These are phyloP conservation scores for Phytophthora chlamydospora DNA, from an alignment of 352 stramenopile genomes.

Conservation along the genomic window DNA sequence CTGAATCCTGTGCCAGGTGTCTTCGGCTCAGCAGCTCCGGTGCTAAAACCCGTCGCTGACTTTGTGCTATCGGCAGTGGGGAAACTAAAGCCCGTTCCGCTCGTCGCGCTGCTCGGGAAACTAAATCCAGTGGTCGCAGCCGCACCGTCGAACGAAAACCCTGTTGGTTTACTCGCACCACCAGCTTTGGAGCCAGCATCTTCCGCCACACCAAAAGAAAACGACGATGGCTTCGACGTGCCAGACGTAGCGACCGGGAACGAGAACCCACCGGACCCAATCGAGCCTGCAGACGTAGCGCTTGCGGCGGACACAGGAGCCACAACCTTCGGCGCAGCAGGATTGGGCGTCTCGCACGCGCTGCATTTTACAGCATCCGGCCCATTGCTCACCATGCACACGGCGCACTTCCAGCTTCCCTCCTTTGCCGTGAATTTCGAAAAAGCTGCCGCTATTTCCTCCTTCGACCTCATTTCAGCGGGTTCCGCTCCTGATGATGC, in stretches of 20 bases:
- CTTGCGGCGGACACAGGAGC: slow-evolving; percentile 20
- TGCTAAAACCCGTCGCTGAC: slow-evolving; percentile 15
- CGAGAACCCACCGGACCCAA: slow-evolving; percentile 44
- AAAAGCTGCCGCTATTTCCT: slow-evolving; percentile 55
- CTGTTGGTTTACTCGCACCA: slow-evolving; percentile 15
- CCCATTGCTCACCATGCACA: slow-evolving; percentile 57
- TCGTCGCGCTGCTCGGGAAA: slow-evolving; percentile 11
- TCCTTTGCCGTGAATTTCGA: slow-evolving; percentile 56
- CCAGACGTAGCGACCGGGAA: slow-evolving; percentile 33
- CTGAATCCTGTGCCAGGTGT: slow-evolving; percentile 2
- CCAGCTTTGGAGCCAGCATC: background rate
- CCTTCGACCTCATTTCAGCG: slow-evolving; percentile 54
- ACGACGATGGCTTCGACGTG: slow-evolving; percentile 33
- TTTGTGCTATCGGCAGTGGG: slow-evolving; percentile 6
- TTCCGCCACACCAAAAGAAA: slow-evolving; percentile 45
- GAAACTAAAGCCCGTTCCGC: slow-evolving; percentile 29
- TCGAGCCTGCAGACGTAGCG: slow-evolving; percentile 39
- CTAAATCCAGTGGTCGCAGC: slow-evolving; percentile 13
- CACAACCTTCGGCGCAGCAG: slow-evolving; percentile 42
- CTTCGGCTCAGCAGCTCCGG: slow-evolving; percentile 8
- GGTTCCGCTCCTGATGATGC: slow-evolving; percentile 13
- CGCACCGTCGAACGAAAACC: slow-evolving; percentile 34
- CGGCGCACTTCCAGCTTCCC: slow-evolving; percentile 64
- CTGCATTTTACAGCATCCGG: slow-evolving; percentile 45
- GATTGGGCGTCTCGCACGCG: slow-evolving; percentile 58